Evolutionary conservation across 305 asterid genomes (phyloP).

Genomic region (Nicotiana rustica): DNA sequence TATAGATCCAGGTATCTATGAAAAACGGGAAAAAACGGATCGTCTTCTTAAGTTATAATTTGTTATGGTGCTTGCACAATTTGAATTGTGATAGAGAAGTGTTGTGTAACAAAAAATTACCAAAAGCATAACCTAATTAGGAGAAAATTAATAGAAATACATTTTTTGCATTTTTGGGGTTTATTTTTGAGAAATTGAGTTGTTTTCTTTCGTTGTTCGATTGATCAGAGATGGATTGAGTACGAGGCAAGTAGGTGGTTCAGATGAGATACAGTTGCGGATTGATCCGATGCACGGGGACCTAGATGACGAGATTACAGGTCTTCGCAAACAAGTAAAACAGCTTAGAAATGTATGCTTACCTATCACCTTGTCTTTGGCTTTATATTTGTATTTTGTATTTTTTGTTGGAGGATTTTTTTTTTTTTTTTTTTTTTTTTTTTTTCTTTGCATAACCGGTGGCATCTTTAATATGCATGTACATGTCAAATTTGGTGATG

Average conservation of each 20-base stretch:
- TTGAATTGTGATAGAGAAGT: background rate
- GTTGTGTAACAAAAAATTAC: background rate
- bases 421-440: too few species aligned
- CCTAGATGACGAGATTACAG: constrained; percentile 71
- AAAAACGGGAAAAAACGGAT: background rate
- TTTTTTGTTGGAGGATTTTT: background rate
- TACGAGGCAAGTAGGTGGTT: constrained; percentile 67
- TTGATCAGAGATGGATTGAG: constrained; percentile 69
- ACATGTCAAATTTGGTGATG: background rate
- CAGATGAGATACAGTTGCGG: constrained; percentile 78
- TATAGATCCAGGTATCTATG: constrained; percentile 47
- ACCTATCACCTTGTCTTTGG: background rate
- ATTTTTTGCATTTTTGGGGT: background rate
- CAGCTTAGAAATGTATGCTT: constrained; percentile 64
- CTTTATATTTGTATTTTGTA: background rate
- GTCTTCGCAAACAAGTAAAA: constrained; percentile 82
- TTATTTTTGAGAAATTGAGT: background rate
- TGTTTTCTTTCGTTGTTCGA: background rate
- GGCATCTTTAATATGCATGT: background rate
- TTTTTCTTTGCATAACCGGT: background rate
- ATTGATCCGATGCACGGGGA: constrained; percentile 75
- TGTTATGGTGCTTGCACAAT: background rate
- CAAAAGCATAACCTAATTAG: background rate
- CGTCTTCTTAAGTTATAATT: background rate
- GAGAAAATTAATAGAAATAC: background rate